These are phyloP conservation scores for Syzygium malaccense DNA, from an alignment of 441 rosid genomes.

Conservation along the genomic window DNA sequence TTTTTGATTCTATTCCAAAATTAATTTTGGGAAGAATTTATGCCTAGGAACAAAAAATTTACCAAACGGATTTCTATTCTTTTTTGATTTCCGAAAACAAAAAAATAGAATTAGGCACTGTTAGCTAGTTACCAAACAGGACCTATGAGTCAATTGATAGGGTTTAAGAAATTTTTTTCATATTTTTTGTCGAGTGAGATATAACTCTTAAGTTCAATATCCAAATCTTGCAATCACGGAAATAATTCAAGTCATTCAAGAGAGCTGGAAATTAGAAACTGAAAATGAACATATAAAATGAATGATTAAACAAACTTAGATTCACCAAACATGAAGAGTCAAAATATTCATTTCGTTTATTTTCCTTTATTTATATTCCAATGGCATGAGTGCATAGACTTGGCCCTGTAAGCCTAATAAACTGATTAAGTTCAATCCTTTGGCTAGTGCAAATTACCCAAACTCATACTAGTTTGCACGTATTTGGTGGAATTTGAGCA, in stretches of 20 bases:
- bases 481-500: not conserved
- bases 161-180: not conserved
- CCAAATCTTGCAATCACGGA: not conserved
- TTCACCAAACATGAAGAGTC: not conserved
- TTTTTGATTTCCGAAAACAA: no score
- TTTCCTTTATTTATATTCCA: not conserved
- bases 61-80: no score
- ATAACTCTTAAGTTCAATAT: not conserved
- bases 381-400: not conserved
- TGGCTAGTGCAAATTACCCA: not conserved
- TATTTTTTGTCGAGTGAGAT: not conserved
- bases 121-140: no score
- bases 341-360: not conserved
- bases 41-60: no score
- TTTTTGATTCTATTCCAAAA: no score
- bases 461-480: fast-evolving
- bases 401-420: fast-evolving
- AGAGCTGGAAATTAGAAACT: fast-evolving
- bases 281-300: not conserved
- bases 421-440: not conserved
- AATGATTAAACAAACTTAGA: not conserved
- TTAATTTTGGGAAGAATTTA: no score
- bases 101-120: no score
- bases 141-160: not conserved
- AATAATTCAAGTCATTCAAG: not conserved